phyloP scores from a whole-genome alignment of 306 rosid genomes.

The barrel medic (Medicago truncatula) region MtrunA17r5.0-ANR NC_053044.1:33891001-33891500 shows the following conservation, averaged over 20 bases:
- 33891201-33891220: conserved; percentile 88
- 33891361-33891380: conserved; percentile 48
- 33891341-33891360: conserved; percentile 35
- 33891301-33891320: neutral
- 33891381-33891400: conserved; percentile 73
- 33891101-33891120: too few relatives aligned
- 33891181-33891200: conserved; percentile 72
- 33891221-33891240: conserved; percentile 72
- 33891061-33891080: too few relatives aligned
- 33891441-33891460: conserved; percentile 29
- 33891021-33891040: too few relatives aligned
- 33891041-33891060: too few relatives aligned
- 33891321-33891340: conserved; percentile 7
- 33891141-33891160: neutral
- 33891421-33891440: too few relatives aligned
- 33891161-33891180: neutral
- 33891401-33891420: conserved; percentile 87
- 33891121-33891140: neutral
- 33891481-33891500: conserved; percentile 88
- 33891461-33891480: conserved; percentile 26
- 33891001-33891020: too few relatives aligned
- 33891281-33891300: conserved; percentile 68
- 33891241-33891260: conserved; percentile 62
- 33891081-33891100: too few relatives aligned
- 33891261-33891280: conserved; percentile 77